Evolutionary conservation across 345 rosid genomes (phyloP).

Genomic region (Eutrema yunnanense): DNA sequence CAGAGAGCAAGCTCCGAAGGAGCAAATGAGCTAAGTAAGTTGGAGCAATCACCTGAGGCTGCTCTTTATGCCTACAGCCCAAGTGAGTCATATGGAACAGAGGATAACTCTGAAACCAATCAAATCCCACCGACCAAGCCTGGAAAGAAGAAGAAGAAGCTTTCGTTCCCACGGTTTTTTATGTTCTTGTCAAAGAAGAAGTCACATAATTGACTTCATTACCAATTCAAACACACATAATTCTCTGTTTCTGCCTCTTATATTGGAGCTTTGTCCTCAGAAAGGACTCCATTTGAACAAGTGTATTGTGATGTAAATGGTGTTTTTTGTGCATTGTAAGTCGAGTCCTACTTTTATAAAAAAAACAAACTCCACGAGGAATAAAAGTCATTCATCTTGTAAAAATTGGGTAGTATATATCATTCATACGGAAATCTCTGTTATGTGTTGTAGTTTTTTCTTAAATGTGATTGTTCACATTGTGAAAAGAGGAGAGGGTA

Average conservation of each 20-base stretch:
- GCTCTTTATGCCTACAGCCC: constrained; percentile 18
- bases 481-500: too few relatives aligned
- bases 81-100: constrained; percentile 23
- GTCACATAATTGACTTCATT: constrained; percentile 33
- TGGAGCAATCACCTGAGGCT: constrained; percentile 23
- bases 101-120: constrained; percentile 16
- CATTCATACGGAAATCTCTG: too few relatives aligned
- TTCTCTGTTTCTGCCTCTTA: neutral
- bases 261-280: neutral
- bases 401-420: too few relatives aligned
- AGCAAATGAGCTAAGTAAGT: constrained; percentile 9
- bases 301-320: constrained; percentile 1
- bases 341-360: neutral
- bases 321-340: neutral
- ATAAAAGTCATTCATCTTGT: neutral
- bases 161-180: constrained; percentile 61
- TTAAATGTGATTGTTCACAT: too few relatives aligned
- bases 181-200: constrained; percentile 62
- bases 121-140: constrained; percentile 32
- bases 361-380: neutral
- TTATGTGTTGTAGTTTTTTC: too few relatives aligned
- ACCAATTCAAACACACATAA: neutral
- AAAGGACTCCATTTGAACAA: neutral
- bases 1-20: constrained; percentile 34
- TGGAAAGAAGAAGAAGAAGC: constrained; percentile 57